phyloP scores from a whole-genome alignment of 495 filamentous ascomycete genomes.

The Aspergillus coremiiformis region DNA sequence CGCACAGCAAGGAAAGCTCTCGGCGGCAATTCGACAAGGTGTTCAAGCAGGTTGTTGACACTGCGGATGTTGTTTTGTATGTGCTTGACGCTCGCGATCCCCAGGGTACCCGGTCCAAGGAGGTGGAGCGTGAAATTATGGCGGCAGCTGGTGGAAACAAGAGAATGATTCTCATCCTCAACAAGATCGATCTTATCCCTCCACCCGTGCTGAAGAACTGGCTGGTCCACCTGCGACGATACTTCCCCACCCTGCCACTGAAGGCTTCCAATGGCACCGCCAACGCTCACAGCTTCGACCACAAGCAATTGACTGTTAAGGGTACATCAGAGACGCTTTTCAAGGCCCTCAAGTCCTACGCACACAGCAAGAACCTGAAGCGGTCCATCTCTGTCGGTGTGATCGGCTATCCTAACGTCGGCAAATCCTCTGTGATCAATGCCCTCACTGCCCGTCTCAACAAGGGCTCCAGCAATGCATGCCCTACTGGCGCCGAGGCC shows the following conservation, averaged over 20 bases:
- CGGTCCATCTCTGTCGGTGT: slow-evolving; percentile 86
- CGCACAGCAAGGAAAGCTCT: slow-evolving; percentile 57
- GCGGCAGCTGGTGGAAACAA: slow-evolving; percentile 75
- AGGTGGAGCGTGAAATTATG: slow-evolving; percentile 85
- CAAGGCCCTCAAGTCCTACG: slow-evolving; percentile 83
- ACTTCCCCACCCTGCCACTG: slow-evolving; percentile 87
- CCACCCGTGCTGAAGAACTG: slow-evolving; percentile 72
- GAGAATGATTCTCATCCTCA: slow-evolving; percentile 84
- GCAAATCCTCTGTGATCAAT: slow-evolving; percentile 96
- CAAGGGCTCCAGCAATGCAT: slow-evolving; percentile 57
- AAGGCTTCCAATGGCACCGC: slow-evolving; percentile 75
- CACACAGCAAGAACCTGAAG: slow-evolving; percentile 76
- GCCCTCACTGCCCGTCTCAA: slow-evolving; percentile 76
- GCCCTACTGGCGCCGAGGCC: slow-evolving; percentile 85
- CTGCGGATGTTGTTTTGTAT: slow-evolving; percentile 87
- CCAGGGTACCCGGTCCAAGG: slow-evolving; percentile 80
- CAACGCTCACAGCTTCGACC: slow-evolving; percentile 87
- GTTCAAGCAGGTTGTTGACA: slow-evolving; percentile 88
- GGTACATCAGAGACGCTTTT: slow-evolving; percentile 83
- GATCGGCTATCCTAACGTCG: slow-evolving; percentile 95
- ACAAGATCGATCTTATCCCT: slow-evolving; percentile 94
- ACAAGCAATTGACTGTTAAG: slow-evolving; percentile 79
- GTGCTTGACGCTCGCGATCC: slow-evolving; percentile 92
- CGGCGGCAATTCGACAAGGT: slow-evolving; percentile 87
- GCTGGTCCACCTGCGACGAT: slow-evolving; percentile 78